phyloP scores from a whole-genome alignment of 2,329 filamentous ascomycete genomes.

The Stemphylium lycopersici region DNA sequence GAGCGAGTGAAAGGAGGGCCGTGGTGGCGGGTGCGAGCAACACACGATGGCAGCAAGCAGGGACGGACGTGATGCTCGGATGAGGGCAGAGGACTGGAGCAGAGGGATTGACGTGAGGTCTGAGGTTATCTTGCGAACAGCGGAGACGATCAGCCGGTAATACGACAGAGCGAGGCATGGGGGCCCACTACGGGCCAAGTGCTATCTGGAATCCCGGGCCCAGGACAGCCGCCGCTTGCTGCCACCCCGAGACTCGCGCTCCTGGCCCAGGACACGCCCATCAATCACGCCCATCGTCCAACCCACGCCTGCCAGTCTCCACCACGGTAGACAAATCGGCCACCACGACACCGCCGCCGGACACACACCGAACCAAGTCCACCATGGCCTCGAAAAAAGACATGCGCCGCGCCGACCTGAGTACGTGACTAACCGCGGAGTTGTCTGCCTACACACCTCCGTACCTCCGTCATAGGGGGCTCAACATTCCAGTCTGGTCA shows the following conservation, averaged over 20 bases:
- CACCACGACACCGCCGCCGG: conserved; percentile 20
- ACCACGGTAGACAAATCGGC: conserved; percentile 12
- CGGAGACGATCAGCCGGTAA: conserved; percentile 17
- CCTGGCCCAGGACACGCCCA: conserved; percentile 4
- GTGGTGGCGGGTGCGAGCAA: conserved; percentile 17
- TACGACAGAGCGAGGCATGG: conserved; percentile 13
- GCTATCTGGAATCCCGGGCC: conserved; percentile 1
- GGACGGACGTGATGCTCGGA: conserved; percentile 11
- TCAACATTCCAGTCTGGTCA: conserved; percentile 23
- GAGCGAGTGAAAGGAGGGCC: background rate
- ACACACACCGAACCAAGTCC: conserved; percentile 5
- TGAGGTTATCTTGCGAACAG: conserved; percentile 22
- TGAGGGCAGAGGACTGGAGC: conserved; percentile 4
- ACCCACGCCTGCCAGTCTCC: conserved; percentile 17
- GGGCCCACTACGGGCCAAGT: conserved; percentile 7
- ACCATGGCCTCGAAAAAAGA: conserved; percentile 74
- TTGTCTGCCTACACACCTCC: background rate
- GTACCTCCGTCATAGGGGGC: conserved; percentile 6
- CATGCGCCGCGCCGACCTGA: conserved; percentile 75
- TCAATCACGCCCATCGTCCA: conserved; percentile 19
- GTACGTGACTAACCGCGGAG: conserved; percentile 56
- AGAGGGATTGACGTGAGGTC: conserved; percentile 9
- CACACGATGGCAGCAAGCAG: conserved; percentile 8
- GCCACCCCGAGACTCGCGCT: conserved; percentile 1
- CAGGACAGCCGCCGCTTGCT: background rate